phyloP scores from a whole-genome alignment of 164 flowering plant species.

The Piper betle region DNA sequence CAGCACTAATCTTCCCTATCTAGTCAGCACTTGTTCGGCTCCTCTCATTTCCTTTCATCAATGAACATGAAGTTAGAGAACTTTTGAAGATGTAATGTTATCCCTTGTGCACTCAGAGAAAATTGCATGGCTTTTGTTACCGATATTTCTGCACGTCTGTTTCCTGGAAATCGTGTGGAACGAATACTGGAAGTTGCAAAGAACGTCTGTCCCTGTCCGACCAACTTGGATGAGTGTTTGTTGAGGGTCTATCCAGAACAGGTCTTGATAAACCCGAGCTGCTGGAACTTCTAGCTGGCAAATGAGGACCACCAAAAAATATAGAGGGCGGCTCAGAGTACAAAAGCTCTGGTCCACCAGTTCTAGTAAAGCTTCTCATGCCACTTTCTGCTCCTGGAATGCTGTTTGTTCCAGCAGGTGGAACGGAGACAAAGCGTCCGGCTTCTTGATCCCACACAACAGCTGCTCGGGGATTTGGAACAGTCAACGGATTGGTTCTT shows the following conservation, averaged over 20 bases:
- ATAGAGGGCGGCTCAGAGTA: slow-evolving; percentile 86
- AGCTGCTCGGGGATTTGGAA: slow-evolving; percentile 31
- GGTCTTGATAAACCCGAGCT: slow-evolving; percentile 11
- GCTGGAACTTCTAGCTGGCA: slow-evolving; percentile 21
- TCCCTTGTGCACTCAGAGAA: not conserved
- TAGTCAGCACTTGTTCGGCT: not conserved
- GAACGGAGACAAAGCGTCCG: slow-evolving; percentile 58
- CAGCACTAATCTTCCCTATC: not conserved
- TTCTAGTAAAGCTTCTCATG: slow-evolving; percentile 20
- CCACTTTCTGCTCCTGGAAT: not conserved
- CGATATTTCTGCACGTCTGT: slow-evolving; percentile 28
- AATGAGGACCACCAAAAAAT: slow-evolving; percentile 82
- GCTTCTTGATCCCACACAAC: slow-evolving; percentile 83
- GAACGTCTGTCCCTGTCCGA: slow-evolving; percentile 37
- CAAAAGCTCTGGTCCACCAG: slow-evolving; percentile 45
- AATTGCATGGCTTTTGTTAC: not conserved
- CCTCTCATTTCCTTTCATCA: not conserved
- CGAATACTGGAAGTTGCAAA: slow-evolving; percentile 83
- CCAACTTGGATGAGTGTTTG: slow-evolving; percentile 35
- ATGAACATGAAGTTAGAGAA: not conserved
- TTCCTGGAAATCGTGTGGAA: slow-evolving; percentile 49
- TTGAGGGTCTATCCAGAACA: slow-evolving; percentile 24
- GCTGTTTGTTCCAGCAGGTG: slow-evolving; percentile 20
- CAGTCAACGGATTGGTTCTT: slow-evolving; percentile 14
- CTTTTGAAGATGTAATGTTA: not conserved